Evolutionary conservation across 176 grass and related monocot genomes (phyloP), one percentile per base, ranked within the genome.

Genomic region (Cymbopogon citratus): DNA sequence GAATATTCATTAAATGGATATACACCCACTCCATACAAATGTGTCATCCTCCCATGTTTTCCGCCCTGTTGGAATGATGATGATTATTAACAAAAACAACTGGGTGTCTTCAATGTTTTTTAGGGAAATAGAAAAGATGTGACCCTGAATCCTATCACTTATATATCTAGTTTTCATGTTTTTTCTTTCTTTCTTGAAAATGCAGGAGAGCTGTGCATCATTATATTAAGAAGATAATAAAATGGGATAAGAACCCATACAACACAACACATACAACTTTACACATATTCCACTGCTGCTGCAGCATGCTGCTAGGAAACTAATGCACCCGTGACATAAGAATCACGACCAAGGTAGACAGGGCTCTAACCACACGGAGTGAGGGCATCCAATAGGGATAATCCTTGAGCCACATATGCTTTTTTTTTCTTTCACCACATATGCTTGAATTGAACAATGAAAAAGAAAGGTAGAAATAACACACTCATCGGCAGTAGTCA

Each of bases 1-100:
- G 87, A 82, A 77, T 69, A 65, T 89, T 91, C 92, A 85, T 76
- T 83, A 39, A 84, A 88, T 93, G 71, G 91, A 89, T 61, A 84
- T 91, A 67, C 93, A 89, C 68, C 93, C 91, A n/a, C 93, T 81
- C 82, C 80, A 87, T 87, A 88, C 23, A 87, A 85, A 74, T 86
- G 74, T 78, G 78, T 40, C 88, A 67, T 95, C 93, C 72, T 68
- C 45, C 81, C 12, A 29, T 92, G 90, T 85, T 88, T 92, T 44
- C 38, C 78, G 48, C 15, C 63, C 90, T 91, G 56, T 19, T 81
- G 49, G 83, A 66, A 76, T 36, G 12, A 52, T 43, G 86, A 74
- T 35, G 38, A 78, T 44, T 40, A 85, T 75, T 59, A 67, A 48
- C 52, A 76, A 76, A 81, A 71, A 77, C 71, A 31, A 19, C 28